Evolutionary conservation across 2,329 filamentous ascomycete species (phyloP).

Genomic region (Botrytis elliptica): DNA sequence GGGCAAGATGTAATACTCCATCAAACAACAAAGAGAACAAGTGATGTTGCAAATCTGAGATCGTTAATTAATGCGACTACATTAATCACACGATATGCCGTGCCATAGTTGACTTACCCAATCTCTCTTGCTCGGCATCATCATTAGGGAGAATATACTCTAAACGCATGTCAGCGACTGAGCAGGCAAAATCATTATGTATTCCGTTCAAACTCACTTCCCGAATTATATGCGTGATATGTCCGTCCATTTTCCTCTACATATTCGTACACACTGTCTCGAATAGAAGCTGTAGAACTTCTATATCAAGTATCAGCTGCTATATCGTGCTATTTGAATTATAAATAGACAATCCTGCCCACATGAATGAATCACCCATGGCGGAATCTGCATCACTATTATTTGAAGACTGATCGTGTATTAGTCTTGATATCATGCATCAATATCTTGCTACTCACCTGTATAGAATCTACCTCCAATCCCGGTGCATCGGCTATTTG

Average conservation of each 20-base stretch:
- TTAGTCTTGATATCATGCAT: background rate
- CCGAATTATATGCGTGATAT: conserved; percentile 31
- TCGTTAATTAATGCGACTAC: background rate
- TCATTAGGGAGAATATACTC: conserved; percentile 30
- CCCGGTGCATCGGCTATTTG: background rate
- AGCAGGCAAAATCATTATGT: background rate
- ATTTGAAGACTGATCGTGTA: background rate
- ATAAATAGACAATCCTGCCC: background rate
- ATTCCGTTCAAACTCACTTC: conserved; percentile 20
- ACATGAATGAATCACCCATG: conserved; percentile 6
- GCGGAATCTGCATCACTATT: background rate
- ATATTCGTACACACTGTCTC: conserved; percentile 41
- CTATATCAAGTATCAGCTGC: conserved; percentile 6
- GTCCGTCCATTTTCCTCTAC: conserved; percentile 39
- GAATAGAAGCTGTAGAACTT: conserved; percentile 23
- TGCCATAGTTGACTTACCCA: conserved; percentile 10
- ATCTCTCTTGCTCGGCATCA: conserved; percentile 21
- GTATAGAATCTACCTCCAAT: conserved; percentile 3
- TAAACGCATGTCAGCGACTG: conserved; percentile 12
- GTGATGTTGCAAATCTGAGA: conserved; percentile 26
- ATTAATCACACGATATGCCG: background rate
- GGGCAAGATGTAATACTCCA: conserved; percentile 23
- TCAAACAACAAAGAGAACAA: conserved; percentile 24
- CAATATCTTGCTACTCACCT: background rate
- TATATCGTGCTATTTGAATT: background rate